Conservation (phyloP, 1,284 basidiomycete genomes). For the Ceratobasidium sp. region DNA sequence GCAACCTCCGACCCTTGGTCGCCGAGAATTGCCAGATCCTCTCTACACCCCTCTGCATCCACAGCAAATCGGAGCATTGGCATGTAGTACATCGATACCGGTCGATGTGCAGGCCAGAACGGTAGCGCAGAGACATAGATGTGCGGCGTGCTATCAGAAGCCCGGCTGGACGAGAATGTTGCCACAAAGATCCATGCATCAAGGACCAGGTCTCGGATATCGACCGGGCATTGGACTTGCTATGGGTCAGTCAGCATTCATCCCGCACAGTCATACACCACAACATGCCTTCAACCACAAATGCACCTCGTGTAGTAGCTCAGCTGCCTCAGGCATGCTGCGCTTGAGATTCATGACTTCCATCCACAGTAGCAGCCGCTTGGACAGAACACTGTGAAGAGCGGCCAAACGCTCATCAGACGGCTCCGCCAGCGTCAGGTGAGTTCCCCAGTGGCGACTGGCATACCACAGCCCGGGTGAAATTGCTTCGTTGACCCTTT, state of each 20-base stretch:
- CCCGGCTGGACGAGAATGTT: neutral
- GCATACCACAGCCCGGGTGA: constrained; percentile 10
- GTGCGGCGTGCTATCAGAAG: constrained; percentile 19
- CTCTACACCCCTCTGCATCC: neutral
- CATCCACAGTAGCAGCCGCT: constrained; percentile 29
- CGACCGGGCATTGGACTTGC: neutral
- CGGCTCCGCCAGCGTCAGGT: neutral
- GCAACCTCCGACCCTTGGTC: no score
- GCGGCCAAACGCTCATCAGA: neutral
- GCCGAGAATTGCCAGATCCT: neutral
- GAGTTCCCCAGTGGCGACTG: constrained; percentile 6
- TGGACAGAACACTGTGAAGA: constrained; percentile 8
- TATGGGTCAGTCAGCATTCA: neutral
- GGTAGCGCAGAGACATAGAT: no score
- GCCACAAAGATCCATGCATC: constrained; percentile 13
- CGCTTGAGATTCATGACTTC: constrained; percentile 21
- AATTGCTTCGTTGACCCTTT: neutral
- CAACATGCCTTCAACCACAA: neutral
- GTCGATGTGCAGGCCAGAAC: constrained; percentile 15
- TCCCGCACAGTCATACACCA: no score
- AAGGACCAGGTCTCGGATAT: neutral
- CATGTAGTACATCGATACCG: constrained; percentile 4
- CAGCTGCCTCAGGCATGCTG: neutral
- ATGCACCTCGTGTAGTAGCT: neutral
- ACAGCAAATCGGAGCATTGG: neutral